Conservation (phyloP, 495 filamentous ascomycete genomes). For the Podospora didyma region DNA sequence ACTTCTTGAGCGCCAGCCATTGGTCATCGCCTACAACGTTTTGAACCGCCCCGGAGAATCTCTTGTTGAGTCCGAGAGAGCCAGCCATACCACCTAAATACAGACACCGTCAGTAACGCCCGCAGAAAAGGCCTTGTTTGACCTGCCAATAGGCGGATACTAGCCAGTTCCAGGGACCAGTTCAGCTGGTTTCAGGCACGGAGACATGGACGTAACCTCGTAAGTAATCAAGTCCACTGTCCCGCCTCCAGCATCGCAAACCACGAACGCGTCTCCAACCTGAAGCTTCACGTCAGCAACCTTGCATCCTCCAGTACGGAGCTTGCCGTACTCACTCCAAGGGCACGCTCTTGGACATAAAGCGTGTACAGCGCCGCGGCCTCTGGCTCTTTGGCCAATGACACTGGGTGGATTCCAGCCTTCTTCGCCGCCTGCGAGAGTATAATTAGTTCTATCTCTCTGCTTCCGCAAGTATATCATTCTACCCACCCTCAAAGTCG, state of each 20-base stretch:
- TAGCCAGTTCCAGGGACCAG: conserved; percentile 29
- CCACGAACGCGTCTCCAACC: conserved; percentile 40
- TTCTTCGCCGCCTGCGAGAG: conserved; percentile 21
- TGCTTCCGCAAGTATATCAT: not conserved
- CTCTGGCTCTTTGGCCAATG: conserved; percentile 45
- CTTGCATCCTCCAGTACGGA: conserved; percentile 19
- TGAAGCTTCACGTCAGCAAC: conserved; percentile 25
- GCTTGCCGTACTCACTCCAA: too few relatives aligned
- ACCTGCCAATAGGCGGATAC: too few relatives aligned
- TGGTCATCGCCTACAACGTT: conserved; percentile 24
- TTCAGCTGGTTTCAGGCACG: conserved; percentile 33
- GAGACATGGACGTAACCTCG: conserved; percentile 28
- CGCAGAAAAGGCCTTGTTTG: too few relatives aligned
- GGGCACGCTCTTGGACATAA: too few relatives aligned
- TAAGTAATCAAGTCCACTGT: conserved; percentile 48
- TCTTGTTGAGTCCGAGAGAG: conserved; percentile 25
- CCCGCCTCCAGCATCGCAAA: conserved; percentile 44
- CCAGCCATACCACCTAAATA: conserved; percentile 17
- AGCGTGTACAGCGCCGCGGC: conserved; percentile 43
- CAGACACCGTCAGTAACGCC: too few relatives aligned
- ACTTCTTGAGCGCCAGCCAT: conserved; percentile 16
- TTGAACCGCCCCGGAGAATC: conserved; percentile 23
- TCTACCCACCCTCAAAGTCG: conserved; percentile 10
- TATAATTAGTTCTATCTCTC: too few relatives aligned
- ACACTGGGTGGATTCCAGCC: conserved; percentile 27